Evolutionary conservation across 1,284 basidiomycete species (phyloP), one percentile per base, ranked within the genome.

Genomic region (Inonotus obliquus): DNA sequence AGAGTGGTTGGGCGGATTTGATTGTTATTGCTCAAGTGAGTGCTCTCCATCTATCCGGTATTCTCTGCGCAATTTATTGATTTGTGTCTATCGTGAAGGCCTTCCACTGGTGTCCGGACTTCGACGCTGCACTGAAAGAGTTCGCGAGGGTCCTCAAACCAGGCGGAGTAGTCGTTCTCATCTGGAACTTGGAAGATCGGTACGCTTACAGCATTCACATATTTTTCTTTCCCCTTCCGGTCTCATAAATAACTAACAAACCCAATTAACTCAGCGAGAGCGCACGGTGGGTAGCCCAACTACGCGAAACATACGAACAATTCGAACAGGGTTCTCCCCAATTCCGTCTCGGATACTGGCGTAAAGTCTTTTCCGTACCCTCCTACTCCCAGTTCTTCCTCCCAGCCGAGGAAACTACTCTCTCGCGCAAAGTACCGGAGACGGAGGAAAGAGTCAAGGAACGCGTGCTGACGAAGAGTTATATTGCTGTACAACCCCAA

Each of bases 101-200:
- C 13, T 92, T 85, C 69, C 90, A 92, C 73, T 92, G 91, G 90
- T 90, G 87, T 67, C 86, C 86, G 1, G 81, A 92, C 70, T 87
- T 83, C 69, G 78, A 83, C 61, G 78, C 76, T 59, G 88, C 89
- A 1, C 77, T 79, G 14, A 72, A 72, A 0, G 90, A 92, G 69
- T 88, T 92, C 69, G 78, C 81, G 23, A 80, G 91, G 38, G 81
- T 91, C 67, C 74, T 92, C 54, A 89, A 89, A 69, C 84, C 86
- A 0, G 73, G 75, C 35, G 91, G 89, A 4, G 72, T 79, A 5
- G 77, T 85, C n/a, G 84, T 78, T 2, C 77, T 89, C 61, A 83
- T 91, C 51, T 92, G 91, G 90, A 92, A 92, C 72, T 73, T 92
- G 38, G 90, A 91, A 72, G 85, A 91, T 71, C 78, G 85, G 86